Evolutionary conservation across 1,284 basidiomycete species (phyloP).

Genomic region (Wolfiporia cocos): DNA sequence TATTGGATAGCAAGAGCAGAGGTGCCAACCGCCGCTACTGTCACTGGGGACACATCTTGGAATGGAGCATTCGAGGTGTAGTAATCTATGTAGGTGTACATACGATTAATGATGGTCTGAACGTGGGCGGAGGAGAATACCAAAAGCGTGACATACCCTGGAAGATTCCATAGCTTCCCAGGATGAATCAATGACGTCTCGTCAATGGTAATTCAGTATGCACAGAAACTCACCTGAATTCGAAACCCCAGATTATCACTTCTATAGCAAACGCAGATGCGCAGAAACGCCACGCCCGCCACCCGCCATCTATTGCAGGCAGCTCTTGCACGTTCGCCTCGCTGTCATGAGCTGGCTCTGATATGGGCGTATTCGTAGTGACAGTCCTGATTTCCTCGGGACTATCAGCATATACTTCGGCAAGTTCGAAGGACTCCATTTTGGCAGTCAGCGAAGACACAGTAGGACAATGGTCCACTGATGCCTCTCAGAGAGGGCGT

Average conservation of each 20-base stretch:
- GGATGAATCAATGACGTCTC: background rate
- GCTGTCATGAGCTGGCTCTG: too few relatives aligned
- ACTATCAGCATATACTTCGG: too few relatives aligned
- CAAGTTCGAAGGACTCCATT: too few relatives aligned
- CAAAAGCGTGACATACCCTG: slow-evolving; percentile 5
- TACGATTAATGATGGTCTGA: background rate
- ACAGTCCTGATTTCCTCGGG: too few relatives aligned
- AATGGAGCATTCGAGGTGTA: slow-evolving; percentile 12
- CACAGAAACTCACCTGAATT: slow-evolving; percentile 15
- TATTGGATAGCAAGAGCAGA: slow-evolving; percentile 7
- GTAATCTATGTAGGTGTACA: slow-evolving; percentile 5
- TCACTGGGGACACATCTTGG: slow-evolving; percentile 5
- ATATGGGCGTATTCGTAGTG: too few relatives aligned
- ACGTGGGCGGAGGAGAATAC: background rate
- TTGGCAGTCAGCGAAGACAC: too few relatives aligned
- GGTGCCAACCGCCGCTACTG: slow-evolving; percentile 12
- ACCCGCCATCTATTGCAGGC: slow-evolving; percentile 16
- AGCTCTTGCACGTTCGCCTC: slow-evolving; percentile 16
- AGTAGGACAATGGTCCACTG: too few relatives aligned
- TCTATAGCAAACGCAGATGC: slow-evolving; percentile 15
- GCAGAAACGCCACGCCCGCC: slow-evolving; percentile 20
- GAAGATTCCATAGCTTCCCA: slow-evolving; percentile 10
- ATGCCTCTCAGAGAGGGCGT: too few relatives aligned
- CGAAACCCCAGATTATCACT: slow-evolving; percentile 21
- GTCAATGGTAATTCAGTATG: background rate